Conservation (phyloP, 2,329 filamentous ascomycete species). For the Didymella pomorum region DNA sequence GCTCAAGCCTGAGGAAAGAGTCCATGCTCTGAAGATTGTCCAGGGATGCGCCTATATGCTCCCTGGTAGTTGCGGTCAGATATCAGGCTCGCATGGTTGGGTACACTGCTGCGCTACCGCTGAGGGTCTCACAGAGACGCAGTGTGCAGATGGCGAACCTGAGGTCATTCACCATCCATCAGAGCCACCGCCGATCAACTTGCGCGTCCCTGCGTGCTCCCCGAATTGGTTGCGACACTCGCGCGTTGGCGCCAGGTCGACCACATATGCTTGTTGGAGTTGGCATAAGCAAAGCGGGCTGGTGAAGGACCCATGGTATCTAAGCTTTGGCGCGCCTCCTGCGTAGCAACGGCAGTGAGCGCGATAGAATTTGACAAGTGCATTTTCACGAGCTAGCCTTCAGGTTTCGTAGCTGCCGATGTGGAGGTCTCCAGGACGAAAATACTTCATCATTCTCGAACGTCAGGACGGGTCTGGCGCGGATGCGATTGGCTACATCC, state of each 20-base stretch:
- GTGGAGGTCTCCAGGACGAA: slow-evolving; percentile 19
- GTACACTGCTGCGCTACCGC: slow-evolving; percentile 2
- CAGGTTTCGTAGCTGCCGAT: slow-evolving; percentile 5
- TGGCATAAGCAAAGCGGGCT: slow-evolving; percentile 22
- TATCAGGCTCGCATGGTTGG: background rate
- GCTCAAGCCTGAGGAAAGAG: slow-evolving; percentile 9
- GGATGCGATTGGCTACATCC: slow-evolving; percentile 28
- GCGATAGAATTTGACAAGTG: slow-evolving; percentile 20
- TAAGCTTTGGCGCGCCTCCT: slow-evolving; percentile 24
- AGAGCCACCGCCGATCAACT: slow-evolving; percentile 1
- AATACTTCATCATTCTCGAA: slow-evolving; percentile 31
- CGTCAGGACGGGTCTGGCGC: slow-evolving; percentile 21
- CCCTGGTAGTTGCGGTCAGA: background rate
- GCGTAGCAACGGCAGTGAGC: slow-evolving; percentile 23
- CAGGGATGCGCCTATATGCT: slow-evolving; percentile 6
- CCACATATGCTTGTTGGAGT: slow-evolving; percentile 22
- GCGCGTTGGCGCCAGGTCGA: slow-evolving; percentile 27
- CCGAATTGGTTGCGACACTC: slow-evolving; percentile 1
- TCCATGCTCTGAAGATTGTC: background rate
- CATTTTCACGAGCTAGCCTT: slow-evolving; percentile 10
- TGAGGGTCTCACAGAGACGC: background rate
- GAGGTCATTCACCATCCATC: background rate
- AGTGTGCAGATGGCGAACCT: background rate
- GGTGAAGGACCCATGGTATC: slow-evolving; percentile 20
- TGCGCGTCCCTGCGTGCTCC: slow-evolving; percentile 10